Conservation (phyloP, 768 basidiomycete genomes). For the Termitomyces bulborhizus region DNA sequence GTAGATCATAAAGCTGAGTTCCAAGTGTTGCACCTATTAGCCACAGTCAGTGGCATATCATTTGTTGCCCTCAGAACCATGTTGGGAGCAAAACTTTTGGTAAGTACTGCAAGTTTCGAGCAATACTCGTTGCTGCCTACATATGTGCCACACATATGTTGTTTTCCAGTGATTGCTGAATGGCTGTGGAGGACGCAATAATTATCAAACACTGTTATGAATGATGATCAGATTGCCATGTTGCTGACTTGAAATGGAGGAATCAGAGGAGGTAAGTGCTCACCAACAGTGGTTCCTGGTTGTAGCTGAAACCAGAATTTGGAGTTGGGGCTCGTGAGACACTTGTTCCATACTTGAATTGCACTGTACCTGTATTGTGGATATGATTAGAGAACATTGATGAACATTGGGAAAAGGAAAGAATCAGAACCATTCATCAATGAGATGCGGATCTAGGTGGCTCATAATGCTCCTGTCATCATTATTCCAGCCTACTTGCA, state of each 20-base stretch:
- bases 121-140: slow-evolving; percentile 87
- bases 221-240: background rate
- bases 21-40: slow-evolving; percentile 51
- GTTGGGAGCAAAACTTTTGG: slow-evolving; percentile 47
- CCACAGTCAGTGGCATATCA: slow-evolving; percentile 15
- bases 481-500: slow-evolving; percentile 90
- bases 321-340: slow-evolving; percentile 72
- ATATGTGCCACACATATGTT: slow-evolving; percentile 96
- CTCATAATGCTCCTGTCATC: slow-evolving; percentile 85
- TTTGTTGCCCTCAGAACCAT: slow-evolving; percentile 20
- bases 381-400: background rate
- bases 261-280: slow-evolving; percentile 24
- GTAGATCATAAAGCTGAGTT: slow-evolving; percentile 39
- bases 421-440: slow-evolving; percentile 63
- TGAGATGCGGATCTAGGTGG: slow-evolving; percentile 45
- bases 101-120: slow-evolving; percentile 67
- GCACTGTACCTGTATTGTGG: slow-evolving; percentile 61
- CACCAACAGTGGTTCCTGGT: slow-evolving; percentile 81
- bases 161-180: slow-evolving; percentile 81
- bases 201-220: slow-evolving; percentile 72
- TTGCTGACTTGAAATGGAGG: too few species aligned
- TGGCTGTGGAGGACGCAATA: slow-evolving; percentile 93
- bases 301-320: slow-evolving; percentile 91
- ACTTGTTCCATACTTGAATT: slow-evolving; percentile 68
- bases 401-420: background rate